A percentile compares a stretch with the other conserved stretches of the same genome.
Evolutionary conservation across 805 yeast species (phyloP).

Genomic region (Starmerella tilneyi): DNA sequence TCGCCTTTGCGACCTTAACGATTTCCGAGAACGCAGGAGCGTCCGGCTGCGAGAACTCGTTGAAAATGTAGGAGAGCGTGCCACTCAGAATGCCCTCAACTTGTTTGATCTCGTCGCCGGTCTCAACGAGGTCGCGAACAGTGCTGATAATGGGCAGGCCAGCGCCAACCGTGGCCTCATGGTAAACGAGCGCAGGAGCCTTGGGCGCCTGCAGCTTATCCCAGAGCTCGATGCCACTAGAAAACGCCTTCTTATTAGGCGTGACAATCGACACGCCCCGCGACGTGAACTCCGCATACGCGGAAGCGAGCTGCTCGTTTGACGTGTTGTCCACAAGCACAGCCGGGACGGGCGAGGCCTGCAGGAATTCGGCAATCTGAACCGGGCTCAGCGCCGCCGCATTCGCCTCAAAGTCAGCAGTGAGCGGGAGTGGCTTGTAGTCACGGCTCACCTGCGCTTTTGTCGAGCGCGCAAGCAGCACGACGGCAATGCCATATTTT

Average conservation of each 20-base stretch:
- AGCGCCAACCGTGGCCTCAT: conserved; percentile 98
- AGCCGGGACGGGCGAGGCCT: conserved; percentile 59
- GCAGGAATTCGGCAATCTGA: conserved; percentile 53
- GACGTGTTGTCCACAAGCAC: conserved; percentile 93
- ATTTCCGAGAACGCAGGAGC: conserved; percentile 77
- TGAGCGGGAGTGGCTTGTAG: conserved; percentile 57
- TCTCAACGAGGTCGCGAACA: conserved; percentile 72
- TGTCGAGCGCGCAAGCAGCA: conserved; percentile 65
- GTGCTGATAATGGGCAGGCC: conserved; percentile 91
- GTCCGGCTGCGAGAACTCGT: conserved; percentile 65
- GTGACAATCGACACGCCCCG: conserved; percentile 89
- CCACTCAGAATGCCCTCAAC: conserved; percentile 97
- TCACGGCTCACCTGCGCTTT: conserved; percentile 59
- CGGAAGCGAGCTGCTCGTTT: conserved; percentile 60
- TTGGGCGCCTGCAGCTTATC: conserved; percentile 51
- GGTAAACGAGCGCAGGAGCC: conserved; percentile 74
- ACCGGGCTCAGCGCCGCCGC: conserved; percentile 44
- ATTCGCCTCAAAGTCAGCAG: conserved; percentile 46
- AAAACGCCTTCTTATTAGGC: conserved; percentile 96
- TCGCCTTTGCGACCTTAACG: conserved; percentile 73
- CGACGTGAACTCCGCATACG: conserved; percentile 62
- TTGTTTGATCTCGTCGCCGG: conserved; percentile 86
- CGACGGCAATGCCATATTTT: conserved; percentile 60
- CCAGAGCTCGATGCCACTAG: conserved; percentile 68
- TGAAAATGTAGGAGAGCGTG: conserved; percentile 87